Evolutionary conservation across 1,139 yeast species (phyloP).

Genomic region (Yamadazyma jaroonii): DNA sequence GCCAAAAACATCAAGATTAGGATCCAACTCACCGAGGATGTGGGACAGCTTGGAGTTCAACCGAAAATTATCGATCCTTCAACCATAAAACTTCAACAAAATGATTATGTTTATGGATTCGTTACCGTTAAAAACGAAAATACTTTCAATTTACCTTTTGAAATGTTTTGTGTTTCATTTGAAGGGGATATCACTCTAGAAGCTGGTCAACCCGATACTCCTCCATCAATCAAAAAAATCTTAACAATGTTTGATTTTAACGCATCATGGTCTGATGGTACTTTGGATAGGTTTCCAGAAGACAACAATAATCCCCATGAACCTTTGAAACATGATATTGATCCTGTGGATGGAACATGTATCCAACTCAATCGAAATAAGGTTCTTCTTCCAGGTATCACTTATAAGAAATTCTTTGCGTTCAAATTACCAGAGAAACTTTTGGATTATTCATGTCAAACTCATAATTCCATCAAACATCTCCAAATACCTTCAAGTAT

Average conservation of each 20-base stretch:
- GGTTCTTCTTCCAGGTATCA: conserved; percentile 29
- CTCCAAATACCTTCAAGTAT: conserved; percentile 36
- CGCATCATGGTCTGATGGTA: conserved; percentile 43
- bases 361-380: conserved; percentile 26
- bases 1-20: conserved; percentile 27
- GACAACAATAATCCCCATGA: conserved; percentile 28
- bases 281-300: conserved; percentile 26
- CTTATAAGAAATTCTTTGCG: conserved; percentile 41
- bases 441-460: conserved; percentile 34
- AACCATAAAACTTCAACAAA: conserved; percentile 29
- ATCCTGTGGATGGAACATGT: conserved; percentile 31
- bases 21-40: conserved; percentile 28
- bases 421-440: conserved; percentile 38
- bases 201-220: conserved; percentile 9
- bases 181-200: conserved; percentile 24
- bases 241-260: conserved; percentile 41
- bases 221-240: conserved; percentile 15
- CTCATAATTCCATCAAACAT: conserved; percentile 33
- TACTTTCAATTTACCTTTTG: conserved; percentile 29
- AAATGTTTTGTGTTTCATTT: conserved; percentile 34
- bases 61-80: conserved; percentile 30
- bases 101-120: conserved; percentile 36
- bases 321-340: conserved; percentile 14
- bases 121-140: conserved; percentile 32
- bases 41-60: conserved; percentile 28